Evolutionary conservation across 345 rosid genomes (phyloP).

Genomic region (Acer campestre): DNA sequence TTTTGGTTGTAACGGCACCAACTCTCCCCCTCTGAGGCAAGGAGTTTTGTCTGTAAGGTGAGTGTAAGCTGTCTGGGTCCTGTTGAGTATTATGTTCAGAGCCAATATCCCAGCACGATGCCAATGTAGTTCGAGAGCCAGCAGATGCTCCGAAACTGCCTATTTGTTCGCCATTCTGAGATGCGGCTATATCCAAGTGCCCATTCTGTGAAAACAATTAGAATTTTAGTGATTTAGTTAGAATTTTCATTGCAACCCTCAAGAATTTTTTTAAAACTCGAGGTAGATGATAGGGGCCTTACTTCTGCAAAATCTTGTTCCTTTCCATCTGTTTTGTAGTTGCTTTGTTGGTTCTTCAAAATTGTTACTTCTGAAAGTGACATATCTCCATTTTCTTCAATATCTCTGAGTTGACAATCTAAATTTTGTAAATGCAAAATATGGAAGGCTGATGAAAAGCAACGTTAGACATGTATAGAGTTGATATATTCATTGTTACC

Average conservation of each 20-base stretch:
- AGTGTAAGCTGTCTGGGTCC: slow-evolving; percentile 17
- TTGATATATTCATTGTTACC: slow-evolving; percentile 36
- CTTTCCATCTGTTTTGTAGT: slow-evolving; percentile 42
- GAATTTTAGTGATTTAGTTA: neutral
- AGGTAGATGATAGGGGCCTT: slow-evolving; percentile 25
- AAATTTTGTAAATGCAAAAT: slow-evolving; percentile 19
- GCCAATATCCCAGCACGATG: slow-evolving; percentile 37
- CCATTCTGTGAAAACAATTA: slow-evolving; percentile 49
- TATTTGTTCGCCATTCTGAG: slow-evolving; percentile 33
- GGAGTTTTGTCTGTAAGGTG: slow-evolving; percentile 48
- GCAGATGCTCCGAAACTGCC: slow-evolving; percentile 38
- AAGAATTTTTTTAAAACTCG: neutral
- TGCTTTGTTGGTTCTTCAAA: slow-evolving; percentile 54
- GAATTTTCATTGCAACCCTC: neutral
- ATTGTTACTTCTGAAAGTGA: slow-evolving; percentile 43
- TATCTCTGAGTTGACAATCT: slow-evolving; percentile 34
- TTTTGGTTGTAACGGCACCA: slow-evolving; percentile 29
- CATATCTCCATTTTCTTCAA: slow-evolving; percentile 51
- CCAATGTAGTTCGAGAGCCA: slow-evolving; percentile 42
- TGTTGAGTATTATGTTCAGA: slow-evolving; percentile 26
- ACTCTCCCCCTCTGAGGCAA: slow-evolving; percentile 36
- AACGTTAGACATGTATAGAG: neutral
- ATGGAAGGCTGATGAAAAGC: neutral
- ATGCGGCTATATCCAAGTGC: slow-evolving; percentile 22
- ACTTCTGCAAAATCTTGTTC: slow-evolving; percentile 48